A percentile compares a stretch with the other conserved stretches of the same genome.
phyloP scores from a whole-genome alignment of 2,329 filamentous ascomycete species.

The Verticillium klebahnii region DNA sequence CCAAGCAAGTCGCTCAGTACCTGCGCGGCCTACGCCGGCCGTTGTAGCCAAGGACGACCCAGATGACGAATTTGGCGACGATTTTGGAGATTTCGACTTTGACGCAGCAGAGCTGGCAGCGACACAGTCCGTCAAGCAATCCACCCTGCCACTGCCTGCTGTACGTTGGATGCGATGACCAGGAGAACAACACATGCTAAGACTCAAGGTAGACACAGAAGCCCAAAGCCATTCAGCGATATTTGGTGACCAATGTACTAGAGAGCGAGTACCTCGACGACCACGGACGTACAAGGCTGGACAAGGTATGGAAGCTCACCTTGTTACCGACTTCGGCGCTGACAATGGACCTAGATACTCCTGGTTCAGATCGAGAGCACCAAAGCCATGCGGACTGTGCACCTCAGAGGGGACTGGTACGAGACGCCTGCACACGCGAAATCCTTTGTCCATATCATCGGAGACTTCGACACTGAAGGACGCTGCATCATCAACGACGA shows the following conservation, averaged over 20 bases:
- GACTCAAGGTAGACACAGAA: slow-evolving; percentile 60
- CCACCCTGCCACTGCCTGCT: slow-evolving; percentile 20
- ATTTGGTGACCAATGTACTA: slow-evolving; percentile 71
- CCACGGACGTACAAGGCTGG: slow-evolving; percentile 52
- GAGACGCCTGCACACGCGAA: slow-evolving; percentile 72
- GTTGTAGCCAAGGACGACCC: slow-evolving; percentile 29
- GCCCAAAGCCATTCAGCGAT: slow-evolving; percentile 76
- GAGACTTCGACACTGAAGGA: slow-evolving; percentile 63
- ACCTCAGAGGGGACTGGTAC: slow-evolving; percentile 80
- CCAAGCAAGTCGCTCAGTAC: neutral
- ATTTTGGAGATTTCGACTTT: slow-evolving; percentile 70
- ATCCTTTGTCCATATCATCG: slow-evolving; percentile 82
- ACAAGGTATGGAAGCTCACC: slow-evolving; percentile 60
- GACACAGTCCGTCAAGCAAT: slow-evolving; percentile 55
- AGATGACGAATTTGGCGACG: slow-evolving; percentile 71
- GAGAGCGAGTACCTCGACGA: slow-evolving; percentile 64
- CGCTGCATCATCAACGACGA: slow-evolving; percentile 80
- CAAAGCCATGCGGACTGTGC: slow-evolving; percentile 61
- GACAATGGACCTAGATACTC: slow-evolving; percentile 57
- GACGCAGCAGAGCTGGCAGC: slow-evolving; percentile 71
- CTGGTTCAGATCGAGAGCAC: slow-evolving; percentile 75
- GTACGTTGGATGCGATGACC: slow-evolving; percentile 27
- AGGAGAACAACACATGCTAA: slow-evolving; percentile 51
- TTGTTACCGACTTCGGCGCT: slow-evolving; percentile 10
- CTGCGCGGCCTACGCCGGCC: neutral